Evolutionary conservation across 2,329 filamentous ascomycete species (phyloP).

Genomic region (Paraconiothyrium brasiliense): DNA sequence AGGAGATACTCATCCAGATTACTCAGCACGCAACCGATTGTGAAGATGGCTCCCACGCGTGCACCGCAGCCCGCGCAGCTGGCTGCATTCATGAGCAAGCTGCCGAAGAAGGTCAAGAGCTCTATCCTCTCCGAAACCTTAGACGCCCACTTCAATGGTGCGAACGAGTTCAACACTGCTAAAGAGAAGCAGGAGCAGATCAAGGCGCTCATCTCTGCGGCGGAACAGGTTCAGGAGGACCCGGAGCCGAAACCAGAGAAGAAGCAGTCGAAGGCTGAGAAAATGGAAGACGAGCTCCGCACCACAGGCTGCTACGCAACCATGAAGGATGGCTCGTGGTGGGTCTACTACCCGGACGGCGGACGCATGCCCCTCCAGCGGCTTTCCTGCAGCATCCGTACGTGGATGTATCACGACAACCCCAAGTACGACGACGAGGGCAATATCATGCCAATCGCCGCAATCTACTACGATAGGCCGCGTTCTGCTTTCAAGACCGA

Average conservation of each 20-base stretch:
- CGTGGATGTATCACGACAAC: not conserved
- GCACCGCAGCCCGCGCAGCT: not conserved
- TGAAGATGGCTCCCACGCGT: not conserved
- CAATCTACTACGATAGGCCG: not conserved
- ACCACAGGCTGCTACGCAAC: no score
- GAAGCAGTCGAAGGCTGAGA: not conserved
- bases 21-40: not conserved
- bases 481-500: not conserved
- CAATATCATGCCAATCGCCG: not conserved
- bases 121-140: not conserved
- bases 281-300: no score
- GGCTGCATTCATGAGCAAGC: not conserved
- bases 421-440: not conserved
- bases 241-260: not conserved
- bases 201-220: not conserved
- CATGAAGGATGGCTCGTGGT: no score
- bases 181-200: not conserved
- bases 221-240: not conserved
- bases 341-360: no score
- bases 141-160: not conserved
- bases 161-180: not conserved
- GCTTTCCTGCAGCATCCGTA: no score
- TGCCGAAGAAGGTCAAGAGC: not conserved
- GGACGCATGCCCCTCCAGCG: no score
- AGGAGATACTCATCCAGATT: not conserved